Conservation (phyloP, 306 rosid genomes). For the Cucurbita argyrosperma region DNA sequence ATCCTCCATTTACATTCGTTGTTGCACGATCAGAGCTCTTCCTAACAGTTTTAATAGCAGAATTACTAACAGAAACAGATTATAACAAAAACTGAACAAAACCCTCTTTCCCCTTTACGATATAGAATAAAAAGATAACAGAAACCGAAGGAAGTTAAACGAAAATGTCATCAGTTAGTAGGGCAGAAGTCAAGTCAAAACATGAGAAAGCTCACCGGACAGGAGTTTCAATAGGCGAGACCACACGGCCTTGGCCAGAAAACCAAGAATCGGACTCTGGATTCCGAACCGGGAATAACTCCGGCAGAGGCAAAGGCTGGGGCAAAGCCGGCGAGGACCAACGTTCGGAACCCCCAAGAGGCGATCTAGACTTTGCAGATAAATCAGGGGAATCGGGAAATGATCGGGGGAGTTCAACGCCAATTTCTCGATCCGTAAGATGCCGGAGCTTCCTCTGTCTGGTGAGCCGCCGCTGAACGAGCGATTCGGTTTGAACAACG, state of each 20-base stretch:
- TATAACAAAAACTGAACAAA: neutral
- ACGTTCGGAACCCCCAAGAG: conserved; percentile 15
- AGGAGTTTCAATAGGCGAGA: conserved; percentile 15
- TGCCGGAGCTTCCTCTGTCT: conserved; percentile 50
- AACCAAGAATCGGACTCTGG: conserved; percentile 11
- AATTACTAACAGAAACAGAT: neutral
- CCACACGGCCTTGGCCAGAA: conserved; percentile 7
- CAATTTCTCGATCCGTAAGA: conserved; percentile 26
- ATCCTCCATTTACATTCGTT: conserved; percentile 10
- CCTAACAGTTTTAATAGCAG: conserved; percentile 18
- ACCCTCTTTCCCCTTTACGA: neutral
- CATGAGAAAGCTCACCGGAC: conserved; percentile 22
- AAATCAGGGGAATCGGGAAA: conserved; percentile 38
- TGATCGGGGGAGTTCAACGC: conserved; percentile 12
- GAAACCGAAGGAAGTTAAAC: neutral
- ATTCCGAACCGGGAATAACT: conserved; percentile 18
- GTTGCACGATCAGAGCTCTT: conserved; percentile 19
- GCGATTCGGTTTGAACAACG: neutral
- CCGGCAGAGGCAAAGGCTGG: conserved; percentile 63
- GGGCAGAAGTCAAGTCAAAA: neutral
- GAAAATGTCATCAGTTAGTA: neutral
- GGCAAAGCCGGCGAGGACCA: conserved; percentile 35
- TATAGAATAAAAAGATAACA: neutral
- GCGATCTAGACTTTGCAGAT: conserved; percentile 12
- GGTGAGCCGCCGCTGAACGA: conserved; percentile 41